A percentile compares a stretch with the other conserved stretches of the same genome.
Conservation (phyloP, 2,329 filamentous ascomycete species). For the Graphiopsis chlorocephala region DNA sequence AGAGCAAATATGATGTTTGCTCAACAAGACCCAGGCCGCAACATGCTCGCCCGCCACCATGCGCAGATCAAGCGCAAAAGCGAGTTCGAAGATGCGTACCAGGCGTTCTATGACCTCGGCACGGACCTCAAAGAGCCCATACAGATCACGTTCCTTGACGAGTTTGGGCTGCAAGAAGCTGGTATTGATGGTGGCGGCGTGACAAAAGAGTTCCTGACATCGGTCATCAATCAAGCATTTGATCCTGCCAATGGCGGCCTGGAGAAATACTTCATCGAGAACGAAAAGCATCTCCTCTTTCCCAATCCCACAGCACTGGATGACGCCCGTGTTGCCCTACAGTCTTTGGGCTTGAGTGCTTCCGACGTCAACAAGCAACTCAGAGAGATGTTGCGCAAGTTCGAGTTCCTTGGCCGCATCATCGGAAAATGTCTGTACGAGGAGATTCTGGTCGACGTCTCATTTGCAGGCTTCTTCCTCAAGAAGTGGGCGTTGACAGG, state of each 20-base stretch:
- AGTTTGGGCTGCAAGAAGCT: conserved; percentile 81
- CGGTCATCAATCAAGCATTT: conserved; percentile 83
- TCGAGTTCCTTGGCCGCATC: conserved; percentile 88
- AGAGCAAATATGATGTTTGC: conserved; percentile 48
- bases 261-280: conserved; percentile 68
- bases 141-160: conserved; percentile 92
- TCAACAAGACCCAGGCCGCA: conserved; percentile 35
- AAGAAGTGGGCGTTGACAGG: conserved; percentile 88
- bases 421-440: conserved; percentile 98
- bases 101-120: conserved; percentile 76
- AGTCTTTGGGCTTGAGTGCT: conserved; percentile 12
- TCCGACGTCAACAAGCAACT: not conserved
- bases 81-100: conserved; percentile 81
- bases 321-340: conserved; percentile 18
- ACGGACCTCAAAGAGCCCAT: conserved; percentile 90
- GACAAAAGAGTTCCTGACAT: conserved; percentile 93
- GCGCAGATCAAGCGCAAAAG: conserved; percentile 75
- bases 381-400: conserved; percentile 61
- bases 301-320: conserved; percentile 68
- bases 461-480: conserved; percentile 92
- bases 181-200: conserved; percentile 97
- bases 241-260: conserved; percentile 45
- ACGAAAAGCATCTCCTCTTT: conserved; percentile 81
- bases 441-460: conserved; percentile 88
- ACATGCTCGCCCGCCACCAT: conserved; percentile 59